Percentiles rank a stretch among this genome's conserved stretches.
Conservation (phyloP, 306 rosid genomes). For the Gleditsia sinensis region DNA sequence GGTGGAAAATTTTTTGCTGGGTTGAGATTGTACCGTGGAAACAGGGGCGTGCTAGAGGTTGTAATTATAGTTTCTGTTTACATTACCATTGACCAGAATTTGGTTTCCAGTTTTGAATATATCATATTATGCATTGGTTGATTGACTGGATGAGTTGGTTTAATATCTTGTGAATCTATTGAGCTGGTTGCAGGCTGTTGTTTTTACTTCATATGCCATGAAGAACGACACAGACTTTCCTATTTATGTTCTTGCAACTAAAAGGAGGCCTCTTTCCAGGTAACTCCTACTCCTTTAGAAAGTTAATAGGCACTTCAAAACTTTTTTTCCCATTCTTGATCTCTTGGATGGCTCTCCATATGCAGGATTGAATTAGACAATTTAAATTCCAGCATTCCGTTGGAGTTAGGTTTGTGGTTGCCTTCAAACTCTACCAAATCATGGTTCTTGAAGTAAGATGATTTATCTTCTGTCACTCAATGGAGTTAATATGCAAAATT, state of each 20-base stretch:
- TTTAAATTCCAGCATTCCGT: slow-evolving; percentile 50
- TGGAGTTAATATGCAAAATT: slow-evolving; percentile 29
- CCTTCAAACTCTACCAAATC: slow-evolving; percentile 72
- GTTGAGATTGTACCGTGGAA: slow-evolving; percentile 85
- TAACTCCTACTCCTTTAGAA: slow-evolving; percentile 35
- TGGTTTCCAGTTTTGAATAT: slow-evolving; percentile 27
- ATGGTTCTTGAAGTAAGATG: slow-evolving; percentile 87
- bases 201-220: slow-evolving; percentile 79
- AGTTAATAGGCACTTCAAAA: slow-evolving; percentile 16
- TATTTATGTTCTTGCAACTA: slow-evolving; percentile 66
- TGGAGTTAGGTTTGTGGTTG: slow-evolving; percentile 71
- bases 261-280: slow-evolving; percentile 71
- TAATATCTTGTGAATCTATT: slow-evolving; percentile 33
- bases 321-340: slow-evolving; percentile 18
- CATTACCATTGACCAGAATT: slow-evolving; percentile 10
- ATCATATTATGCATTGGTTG: not conserved
- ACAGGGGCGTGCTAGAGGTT: slow-evolving; percentile 85
- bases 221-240: slow-evolving; percentile 73
- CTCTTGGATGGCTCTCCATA: slow-evolving; percentile 33
- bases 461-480: slow-evolving; percentile 17
- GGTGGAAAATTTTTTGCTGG: slow-evolving; percentile 70
- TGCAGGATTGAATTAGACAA: slow-evolving; percentile 66
- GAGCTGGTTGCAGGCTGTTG: slow-evolving; percentile 64
- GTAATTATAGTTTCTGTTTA: slow-evolving; percentile 34
- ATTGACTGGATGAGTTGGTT: slow-evolving; percentile 23